Evolutionary conservation across 148 eudicot genomes (phyloP).

Genomic region (Hydrangea macrophylla): DNA sequence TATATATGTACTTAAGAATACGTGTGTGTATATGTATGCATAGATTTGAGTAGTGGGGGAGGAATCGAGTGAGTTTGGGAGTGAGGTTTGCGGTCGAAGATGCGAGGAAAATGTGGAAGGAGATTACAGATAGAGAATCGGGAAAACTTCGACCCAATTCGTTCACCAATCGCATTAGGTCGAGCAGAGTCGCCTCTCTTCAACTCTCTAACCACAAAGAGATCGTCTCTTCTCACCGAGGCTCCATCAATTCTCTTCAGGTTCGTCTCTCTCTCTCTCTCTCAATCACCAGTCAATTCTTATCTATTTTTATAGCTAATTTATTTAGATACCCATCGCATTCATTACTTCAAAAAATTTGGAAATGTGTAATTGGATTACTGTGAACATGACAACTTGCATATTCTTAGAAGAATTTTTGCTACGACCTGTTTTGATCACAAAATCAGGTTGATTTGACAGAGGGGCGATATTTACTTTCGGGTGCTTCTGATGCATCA

Average conservation of each 20-base stretch:
- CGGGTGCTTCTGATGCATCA: conserved; percentile 89
- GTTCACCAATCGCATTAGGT: conserved; percentile 57
- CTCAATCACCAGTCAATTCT: not conserved
- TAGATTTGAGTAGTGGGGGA: not conserved
- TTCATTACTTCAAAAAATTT: not conserved
- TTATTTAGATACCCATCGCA: not conserved
- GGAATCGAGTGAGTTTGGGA: not conserved
- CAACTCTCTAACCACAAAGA: conserved; percentile 84
- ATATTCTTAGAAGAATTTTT: conserved; percentile 18
- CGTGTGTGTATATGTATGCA: not conserved
- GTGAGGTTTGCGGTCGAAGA: conserved; percentile 28
- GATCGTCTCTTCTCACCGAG: conserved; percentile 82
- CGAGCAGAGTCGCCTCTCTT: conserved; percentile 56
- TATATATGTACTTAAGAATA: no score
- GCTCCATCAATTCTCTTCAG: conserved; percentile 90
- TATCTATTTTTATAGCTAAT: not conserved
- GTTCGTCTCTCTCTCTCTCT: conserved; percentile 30
- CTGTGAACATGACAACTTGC: conserved; percentile 1
- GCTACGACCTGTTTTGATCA: conserved; percentile 48
- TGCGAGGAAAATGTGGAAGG: conserved; percentile 76
- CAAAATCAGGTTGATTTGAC: conserved; percentile 95
- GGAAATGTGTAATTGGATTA: not conserved
- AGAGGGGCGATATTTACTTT: conserved; percentile 87
- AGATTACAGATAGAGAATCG: conserved; percentile 63
- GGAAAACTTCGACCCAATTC: conserved; percentile 55